A percentile compares a stretch with the other conserved stretches of the same genome.
Evolutionary conservation across 768 basidiomycete genomes (phyloP).

Genomic region (Tulasnella sp.): DNA sequence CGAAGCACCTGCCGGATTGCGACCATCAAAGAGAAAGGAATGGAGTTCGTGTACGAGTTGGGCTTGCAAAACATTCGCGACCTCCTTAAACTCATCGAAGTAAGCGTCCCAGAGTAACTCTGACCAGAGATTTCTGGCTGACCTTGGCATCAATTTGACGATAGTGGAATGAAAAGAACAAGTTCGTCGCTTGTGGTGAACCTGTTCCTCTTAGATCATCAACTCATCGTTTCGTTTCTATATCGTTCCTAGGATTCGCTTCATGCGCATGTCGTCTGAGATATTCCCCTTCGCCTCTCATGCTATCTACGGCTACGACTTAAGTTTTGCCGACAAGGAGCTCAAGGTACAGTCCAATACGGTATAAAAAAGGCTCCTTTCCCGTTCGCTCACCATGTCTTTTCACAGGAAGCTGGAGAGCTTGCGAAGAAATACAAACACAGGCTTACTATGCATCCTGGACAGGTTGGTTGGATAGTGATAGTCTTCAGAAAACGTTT

Average conservation of each 20-base stretch:
- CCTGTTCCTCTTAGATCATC: not conserved
- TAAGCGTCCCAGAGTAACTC: constrained; percentile 13
- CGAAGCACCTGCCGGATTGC: constrained; percentile 54
- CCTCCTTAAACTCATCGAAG: constrained; percentile 64
- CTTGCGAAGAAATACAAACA: constrained; percentile 70
- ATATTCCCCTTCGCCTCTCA: constrained; percentile 95
- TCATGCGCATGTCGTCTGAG: constrained; percentile 83
- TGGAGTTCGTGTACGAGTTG: constrained; percentile 77
- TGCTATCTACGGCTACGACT: constrained; percentile 68
- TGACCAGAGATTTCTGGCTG: not conserved
- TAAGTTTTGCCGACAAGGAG: constrained; percentile 65
- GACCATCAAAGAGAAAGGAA: constrained; percentile 73
- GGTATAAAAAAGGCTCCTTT: not conserved
- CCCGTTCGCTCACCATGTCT: not conserved
- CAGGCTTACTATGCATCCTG: constrained; percentile 82
- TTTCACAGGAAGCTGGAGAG: constrained; percentile 50
- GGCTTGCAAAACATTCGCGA: constrained; percentile 73
- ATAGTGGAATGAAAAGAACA: constrained; percentile 82
- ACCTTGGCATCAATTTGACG: constrained; percentile 19
- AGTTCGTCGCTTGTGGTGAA: constrained; percentile 40
- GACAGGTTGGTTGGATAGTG: constrained; percentile 58
- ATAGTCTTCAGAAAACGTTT: not conserved
- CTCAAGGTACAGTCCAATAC: constrained; percentile 42
- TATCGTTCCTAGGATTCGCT: constrained; percentile 58
- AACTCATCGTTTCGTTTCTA: not conserved